Conservation (phyloP, 768 basidiomycete species). For the Boletellus emodensis region DNA sequence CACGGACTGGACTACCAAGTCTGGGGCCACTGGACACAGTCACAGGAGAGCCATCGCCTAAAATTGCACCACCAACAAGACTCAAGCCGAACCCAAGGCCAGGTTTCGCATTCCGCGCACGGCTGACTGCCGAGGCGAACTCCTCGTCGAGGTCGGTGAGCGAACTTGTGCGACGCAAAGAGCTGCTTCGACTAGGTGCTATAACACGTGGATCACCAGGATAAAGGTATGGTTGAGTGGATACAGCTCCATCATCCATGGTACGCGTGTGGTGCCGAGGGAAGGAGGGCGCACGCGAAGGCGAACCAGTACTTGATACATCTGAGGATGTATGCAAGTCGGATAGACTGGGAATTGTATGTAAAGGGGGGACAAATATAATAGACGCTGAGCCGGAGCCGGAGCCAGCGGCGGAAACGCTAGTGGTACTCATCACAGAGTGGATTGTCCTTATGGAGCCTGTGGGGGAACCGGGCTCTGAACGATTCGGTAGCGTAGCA, state of each 20-base stretch:
- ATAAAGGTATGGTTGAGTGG: constrained; percentile 62
- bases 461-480: constrained; percentile 41
- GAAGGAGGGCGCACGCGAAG: constrained; percentile 44
- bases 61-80: constrained; percentile 36
- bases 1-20: constrained; percentile 39
- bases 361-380: constrained; percentile 73
- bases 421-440: constrained; percentile 47
- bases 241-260: constrained; percentile 70
- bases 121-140: constrained; percentile 42
- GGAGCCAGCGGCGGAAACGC: constrained; percentile 29
- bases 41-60: constrained; percentile 60
- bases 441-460: constrained; percentile 69
- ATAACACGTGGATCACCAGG: constrained; percentile 73
- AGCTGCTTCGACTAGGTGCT: constrained; percentile 58
- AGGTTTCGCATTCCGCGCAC: constrained; percentile 38
- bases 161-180: constrained; percentile 62
- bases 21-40: constrained; percentile 65
- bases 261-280: constrained; percentile 61
- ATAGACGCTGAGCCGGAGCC: constrained; percentile 63
- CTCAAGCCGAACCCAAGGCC: constrained; percentile 44
- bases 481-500: constrained; percentile 45
- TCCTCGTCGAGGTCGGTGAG: constrained; percentile 72
- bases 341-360: constrained; percentile 64
- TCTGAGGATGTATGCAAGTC: constrained; percentile 52
- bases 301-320: constrained; percentile 35